Evolutionary conservation across 2,329 filamentous ascomycete genomes (phyloP), one percentile per base, ranked within the genome.

Genomic region (Arthrobotrys sinensis): DNA sequence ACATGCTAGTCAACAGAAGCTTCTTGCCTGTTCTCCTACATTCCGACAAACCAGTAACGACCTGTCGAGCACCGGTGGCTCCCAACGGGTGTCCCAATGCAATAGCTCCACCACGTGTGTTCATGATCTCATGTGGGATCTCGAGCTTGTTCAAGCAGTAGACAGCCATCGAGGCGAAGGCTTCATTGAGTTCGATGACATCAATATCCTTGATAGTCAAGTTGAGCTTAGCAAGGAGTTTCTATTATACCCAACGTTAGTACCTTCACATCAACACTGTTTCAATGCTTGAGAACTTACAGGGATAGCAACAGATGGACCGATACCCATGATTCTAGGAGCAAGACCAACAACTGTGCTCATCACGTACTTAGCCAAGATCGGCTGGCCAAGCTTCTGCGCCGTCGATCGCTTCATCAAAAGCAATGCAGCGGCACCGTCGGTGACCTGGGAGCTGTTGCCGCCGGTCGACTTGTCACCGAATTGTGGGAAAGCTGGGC

Each of bases 311-410:
- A 91, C 85, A 50, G 90, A 90, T 40, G 93, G 93, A 69, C 93
- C 93, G 81, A 98, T 97, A 80, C 95, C 96, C 96, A 99, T 99
- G 86, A 99, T 94, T 80, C 96, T 89, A 4, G 96, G 96, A 0
- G 96, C 90, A 4, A 98, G 89, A 82, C 96, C 96, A 45, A 94
- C 92, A 48, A 97, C 91, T 10, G 94, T 97, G 71, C 94, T 92
- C 82, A 93, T 94, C 80, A 96, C 93, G 84, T 94, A 98, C 86
- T 99, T 99, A 85, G 91, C 96, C 79, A 98, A 84, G 85, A 99
- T 94, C 80, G 95, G 94, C 86, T 97, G 93, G 80, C 92, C 91
- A 52, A 97, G 90, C 85, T 92, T 90, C 83, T 93, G 89, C 77
- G 95, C 95, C 80, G 92, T 95, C 81, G 92, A 94, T 72, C 95